Evolutionary conservation across 1,139 yeast species (phyloP).

Genomic region (Hemisphaericaspora xylanilytica): DNA sequence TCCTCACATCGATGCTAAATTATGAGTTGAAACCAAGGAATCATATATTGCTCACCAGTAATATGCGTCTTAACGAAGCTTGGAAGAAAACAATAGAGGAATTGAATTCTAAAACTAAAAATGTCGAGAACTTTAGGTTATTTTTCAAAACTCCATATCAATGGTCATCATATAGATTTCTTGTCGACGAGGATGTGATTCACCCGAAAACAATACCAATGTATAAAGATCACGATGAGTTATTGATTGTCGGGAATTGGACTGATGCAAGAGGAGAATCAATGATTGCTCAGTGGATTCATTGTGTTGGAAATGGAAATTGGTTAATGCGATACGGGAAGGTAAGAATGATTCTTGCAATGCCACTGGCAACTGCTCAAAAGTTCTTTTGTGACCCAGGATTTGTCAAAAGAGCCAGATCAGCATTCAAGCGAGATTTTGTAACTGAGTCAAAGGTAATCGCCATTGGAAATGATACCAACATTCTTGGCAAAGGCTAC

Average conservation of each 20-base stretch:
- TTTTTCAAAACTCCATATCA: conserved; percentile 57
- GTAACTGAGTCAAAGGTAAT: conserved; percentile 54
- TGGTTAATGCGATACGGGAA: conserved; percentile 79
- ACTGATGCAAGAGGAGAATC: conserved; percentile 60
- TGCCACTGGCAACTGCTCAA: no score
- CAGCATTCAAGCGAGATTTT: conserved; percentile 60
- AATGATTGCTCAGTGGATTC: conserved; percentile 71
- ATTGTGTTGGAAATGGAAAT: conserved; percentile 64
- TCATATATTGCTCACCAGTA: conserved; percentile 58
- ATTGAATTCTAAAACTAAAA: conserved; percentile 22
- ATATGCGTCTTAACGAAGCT: conserved; percentile 33
- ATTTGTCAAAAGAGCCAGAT: conserved; percentile 48
- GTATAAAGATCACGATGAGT: conserved; percentile 54
- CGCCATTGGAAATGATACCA: conserved; percentile 36
- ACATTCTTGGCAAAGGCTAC: conserved; percentile 30
- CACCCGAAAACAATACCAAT: conserved; percentile 40
- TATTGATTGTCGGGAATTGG: conserved; percentile 66
- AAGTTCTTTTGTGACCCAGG: conserved; percentile 58
- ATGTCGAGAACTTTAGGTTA: conserved; percentile 30
- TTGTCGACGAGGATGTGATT: no score
- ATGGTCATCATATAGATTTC: no score
- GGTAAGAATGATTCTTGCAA: conserved; percentile 61
- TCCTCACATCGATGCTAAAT: conserved; percentile 54
- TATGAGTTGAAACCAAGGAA: conserved; percentile 55
- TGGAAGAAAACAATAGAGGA: conserved; percentile 26